Percentiles rank a stretch among this genome's conserved stretches.
These are phyloP conservation scores for Maudiozyma pseudohumilis DNA, from an alignment of 805 yeast genomes.

Conservation along the genomic window DNA sequence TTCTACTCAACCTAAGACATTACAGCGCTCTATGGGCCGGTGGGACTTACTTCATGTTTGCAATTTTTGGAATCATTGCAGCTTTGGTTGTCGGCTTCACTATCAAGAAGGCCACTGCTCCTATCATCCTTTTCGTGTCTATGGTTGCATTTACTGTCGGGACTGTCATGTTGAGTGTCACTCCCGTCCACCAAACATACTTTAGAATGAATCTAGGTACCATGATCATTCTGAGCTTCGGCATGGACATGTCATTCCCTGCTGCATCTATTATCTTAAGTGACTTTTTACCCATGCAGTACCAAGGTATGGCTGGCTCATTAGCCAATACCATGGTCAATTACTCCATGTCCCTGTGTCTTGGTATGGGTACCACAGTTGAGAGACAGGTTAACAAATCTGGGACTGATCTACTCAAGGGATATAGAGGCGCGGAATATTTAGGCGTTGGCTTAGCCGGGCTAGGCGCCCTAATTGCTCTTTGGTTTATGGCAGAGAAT, in stretches of 20 bases:
- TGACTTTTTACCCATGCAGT: slow-evolving; percentile 46
- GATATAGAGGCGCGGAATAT: slow-evolving; percentile 49
- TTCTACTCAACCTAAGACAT: slow-evolving; percentile 40
- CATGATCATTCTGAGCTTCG: slow-evolving; percentile 50
- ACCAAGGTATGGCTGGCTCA: slow-evolving; percentile 75
- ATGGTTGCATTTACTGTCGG: slow-evolving; percentile 49
- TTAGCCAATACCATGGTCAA: slow-evolving; percentile 60
- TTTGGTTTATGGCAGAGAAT: slow-evolving; percentile 10
- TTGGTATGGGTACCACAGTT: slow-evolving; percentile 64
- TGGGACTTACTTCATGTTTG: slow-evolving; percentile 37
- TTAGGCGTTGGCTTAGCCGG: slow-evolving; percentile 50
- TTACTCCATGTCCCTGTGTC: slow-evolving; percentile 59
- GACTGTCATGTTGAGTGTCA: slow-evolving; percentile 39
- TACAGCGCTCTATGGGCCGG: slow-evolving; percentile 39
- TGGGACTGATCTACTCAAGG: slow-evolving; percentile 26
- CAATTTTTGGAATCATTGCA: slow-evolving; percentile 47
- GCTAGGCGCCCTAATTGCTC: slow-evolving; percentile 13
- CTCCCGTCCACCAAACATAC: slow-evolving; percentile 51
- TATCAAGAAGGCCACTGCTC: slow-evolving; percentile 39
- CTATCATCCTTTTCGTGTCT: slow-evolving; percentile 40
- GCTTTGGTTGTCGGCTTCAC: slow-evolving; percentile 42
- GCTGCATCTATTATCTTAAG: slow-evolving; percentile 58
- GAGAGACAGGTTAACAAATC: slow-evolving; percentile 35
- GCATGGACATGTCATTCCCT: slow-evolving; percentile 74
- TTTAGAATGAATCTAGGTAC: slow-evolving; percentile 50